phyloP scores from a whole-genome alignment of 371 early-diverging fungal genomes.

The Mortierella sp. region DNA sequence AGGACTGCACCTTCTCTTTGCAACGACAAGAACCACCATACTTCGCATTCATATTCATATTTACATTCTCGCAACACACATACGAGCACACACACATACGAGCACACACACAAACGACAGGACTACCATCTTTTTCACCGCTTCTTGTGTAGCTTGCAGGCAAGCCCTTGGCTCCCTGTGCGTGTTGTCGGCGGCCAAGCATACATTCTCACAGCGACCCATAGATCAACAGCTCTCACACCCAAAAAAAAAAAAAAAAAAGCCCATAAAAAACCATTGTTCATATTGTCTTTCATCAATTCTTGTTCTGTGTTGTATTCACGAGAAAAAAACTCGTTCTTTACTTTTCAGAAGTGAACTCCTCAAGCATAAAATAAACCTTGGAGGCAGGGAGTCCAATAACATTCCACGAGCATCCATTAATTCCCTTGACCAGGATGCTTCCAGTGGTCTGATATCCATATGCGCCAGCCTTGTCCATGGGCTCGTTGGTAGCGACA shows the following conservation, averaged over 20 bases:
- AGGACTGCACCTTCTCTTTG: too few relatives aligned
- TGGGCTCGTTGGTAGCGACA: slow-evolving; percentile 75
- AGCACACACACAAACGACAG: not conserved
- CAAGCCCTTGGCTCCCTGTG: not conserved
- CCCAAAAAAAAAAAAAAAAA: too few relatives aligned
- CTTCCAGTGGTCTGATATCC: slow-evolving; percentile 87
- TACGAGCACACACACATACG: not conserved
- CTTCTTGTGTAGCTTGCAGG: not conserved
- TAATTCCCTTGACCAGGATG: slow-evolving; percentile 79
- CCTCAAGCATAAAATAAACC: slow-evolving; percentile 46
- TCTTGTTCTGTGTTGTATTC: not conserved
- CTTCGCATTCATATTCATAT: not conserved
- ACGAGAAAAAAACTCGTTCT: not conserved
- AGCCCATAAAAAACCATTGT: slow-evolving; percentile 16
- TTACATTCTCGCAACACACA: not conserved
- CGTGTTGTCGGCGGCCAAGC: not conserved
- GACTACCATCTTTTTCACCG: not conserved
- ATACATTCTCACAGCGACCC: not conserved
- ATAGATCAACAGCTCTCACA: not conserved
- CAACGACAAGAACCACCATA: too few relatives aligned
- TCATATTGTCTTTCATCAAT: not conserved
- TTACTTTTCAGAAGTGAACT: slow-evolving; percentile 35
- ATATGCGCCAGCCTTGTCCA: slow-evolving; percentile 91
- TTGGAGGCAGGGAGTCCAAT: slow-evolving; percentile 61
- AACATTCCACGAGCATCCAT: slow-evolving; percentile 84